Evolutionary conservation across 2,329 filamentous ascomycete species (phyloP).

Genomic region (Colletotrichum sp.): DNA sequence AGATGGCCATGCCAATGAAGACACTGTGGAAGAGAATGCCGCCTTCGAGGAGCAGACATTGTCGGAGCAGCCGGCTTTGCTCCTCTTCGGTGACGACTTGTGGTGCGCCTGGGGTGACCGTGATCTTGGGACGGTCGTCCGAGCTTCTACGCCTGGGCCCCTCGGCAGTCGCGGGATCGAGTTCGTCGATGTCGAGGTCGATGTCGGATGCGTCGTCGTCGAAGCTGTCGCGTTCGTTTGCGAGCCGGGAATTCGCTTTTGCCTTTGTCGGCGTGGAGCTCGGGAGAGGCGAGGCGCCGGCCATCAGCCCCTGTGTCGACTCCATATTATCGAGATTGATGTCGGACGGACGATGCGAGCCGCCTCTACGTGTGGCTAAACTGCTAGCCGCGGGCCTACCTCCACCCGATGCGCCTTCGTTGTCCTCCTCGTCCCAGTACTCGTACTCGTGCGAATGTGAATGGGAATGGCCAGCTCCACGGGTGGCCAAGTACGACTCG

Average conservation of each 20-base stretch:
- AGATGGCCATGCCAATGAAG: conserved; percentile 87
- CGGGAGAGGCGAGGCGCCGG: conserved; percentile 63
- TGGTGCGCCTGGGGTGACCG: conserved; percentile 9
- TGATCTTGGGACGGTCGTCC: conserved; percentile 27
- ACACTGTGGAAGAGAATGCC: conserved; percentile 86
- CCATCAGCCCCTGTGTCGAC: conserved; percentile 59
- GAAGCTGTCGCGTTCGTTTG: conserved; percentile 19
- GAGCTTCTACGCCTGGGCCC: conserved; percentile 24
- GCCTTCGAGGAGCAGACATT: conserved; percentile 81
- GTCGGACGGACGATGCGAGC: conserved; percentile 48
- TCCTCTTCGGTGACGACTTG: conserved; percentile 52
- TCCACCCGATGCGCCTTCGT: conserved; percentile 27
- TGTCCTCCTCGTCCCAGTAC: conserved; percentile 52
- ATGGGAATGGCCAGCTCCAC: conserved; percentile 67
- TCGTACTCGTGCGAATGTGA: conserved; percentile 50
- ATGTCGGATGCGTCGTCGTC: conserved; percentile 59
- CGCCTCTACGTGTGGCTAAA: conserved; percentile 41
- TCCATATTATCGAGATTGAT: conserved; percentile 59
- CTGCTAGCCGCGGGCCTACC: conserved; percentile 27
- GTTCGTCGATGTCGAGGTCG: conserved; percentile 66
- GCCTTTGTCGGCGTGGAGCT: conserved; percentile 51
- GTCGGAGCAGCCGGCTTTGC: conserved; percentile 71
- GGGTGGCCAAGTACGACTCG: conserved; percentile 86
- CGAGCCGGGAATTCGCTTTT: conserved; percentile 10
- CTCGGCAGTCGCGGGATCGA: conserved; percentile 46